These are phyloP conservation scores for Shiraia sp. DNA, from an alignment of 2,329 filamentous ascomycete genomes.

Conservation along the genomic window DNA sequence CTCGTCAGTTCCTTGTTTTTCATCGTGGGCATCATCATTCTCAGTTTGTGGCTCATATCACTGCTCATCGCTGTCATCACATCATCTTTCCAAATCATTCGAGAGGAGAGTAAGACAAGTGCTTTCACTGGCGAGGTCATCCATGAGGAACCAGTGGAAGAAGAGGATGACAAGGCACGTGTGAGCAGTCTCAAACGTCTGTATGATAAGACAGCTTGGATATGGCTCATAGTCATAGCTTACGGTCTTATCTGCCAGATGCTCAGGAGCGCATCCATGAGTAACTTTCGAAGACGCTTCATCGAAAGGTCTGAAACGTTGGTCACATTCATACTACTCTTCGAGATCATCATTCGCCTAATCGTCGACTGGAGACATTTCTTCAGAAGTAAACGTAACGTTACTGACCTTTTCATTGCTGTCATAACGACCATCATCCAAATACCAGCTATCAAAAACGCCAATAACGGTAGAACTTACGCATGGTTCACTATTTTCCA, in stretches of 20 bases:
- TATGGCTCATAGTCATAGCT: slow-evolving; percentile 82
- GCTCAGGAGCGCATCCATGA: slow-evolving; percentile 77
- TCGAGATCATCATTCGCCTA: slow-evolving; percentile 83
- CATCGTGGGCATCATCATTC: slow-evolving; percentile 75
- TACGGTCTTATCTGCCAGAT: slow-evolving; percentile 80
- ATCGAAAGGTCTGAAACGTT: slow-evolving; percentile 73
- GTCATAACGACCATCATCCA: slow-evolving; percentile 84
- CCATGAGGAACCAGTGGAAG: slow-evolving; percentile 41
- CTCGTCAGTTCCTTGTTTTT: slow-evolving; percentile 80
- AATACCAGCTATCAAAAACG: slow-evolving; percentile 75
- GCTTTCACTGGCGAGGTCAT: slow-evolving; percentile 80
- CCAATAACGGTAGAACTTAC: slow-evolving; percentile 66
- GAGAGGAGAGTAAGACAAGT: slow-evolving; percentile 92
- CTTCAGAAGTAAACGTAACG: slow-evolving; percentile 71
- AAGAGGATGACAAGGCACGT: slow-evolving; percentile 46
- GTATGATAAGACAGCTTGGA: slow-evolving; percentile 72
- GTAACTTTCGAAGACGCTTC: slow-evolving; percentile 60
- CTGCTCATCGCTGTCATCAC: slow-evolving; percentile 95
- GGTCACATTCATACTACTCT: slow-evolving; percentile 75
- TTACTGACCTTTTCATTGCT: slow-evolving; percentile 79
- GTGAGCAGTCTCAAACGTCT: slow-evolving; percentile 64
- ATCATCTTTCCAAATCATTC: slow-evolving; percentile 96
- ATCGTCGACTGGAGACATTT: slow-evolving; percentile 80
- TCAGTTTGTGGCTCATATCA: slow-evolving; percentile 96
- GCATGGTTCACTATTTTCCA: slow-evolving; percentile 92